Evolutionary conservation across 768 basidiomycete genomes (phyloP).

Genomic region (Tubosaeta brunneosetosa): DNA sequence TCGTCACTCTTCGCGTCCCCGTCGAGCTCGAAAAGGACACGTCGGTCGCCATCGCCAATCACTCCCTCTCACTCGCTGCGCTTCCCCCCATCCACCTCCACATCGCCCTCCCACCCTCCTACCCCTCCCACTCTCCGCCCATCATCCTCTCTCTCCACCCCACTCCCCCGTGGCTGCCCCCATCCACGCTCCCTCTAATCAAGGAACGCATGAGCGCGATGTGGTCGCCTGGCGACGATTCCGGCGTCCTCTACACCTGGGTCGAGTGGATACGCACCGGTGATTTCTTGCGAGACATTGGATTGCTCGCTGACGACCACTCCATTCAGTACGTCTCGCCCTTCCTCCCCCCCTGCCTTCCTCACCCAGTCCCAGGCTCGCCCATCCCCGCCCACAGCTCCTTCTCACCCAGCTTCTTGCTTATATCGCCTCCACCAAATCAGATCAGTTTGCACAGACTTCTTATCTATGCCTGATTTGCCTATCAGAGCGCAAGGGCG

Average conservation of each 20-base stretch:
- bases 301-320: conserved; percentile 31
- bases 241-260: conserved; percentile 64
- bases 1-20: conserved; percentile 48
- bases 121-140: conserved; percentile 55
- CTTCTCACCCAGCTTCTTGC: conserved; percentile 46
- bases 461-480: conserved; percentile 78
- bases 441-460: conserved; percentile 53
- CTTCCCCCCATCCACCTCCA: conserved; percentile 64
- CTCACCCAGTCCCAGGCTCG: conserved; percentile 29
- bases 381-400: conserved; percentile 53
- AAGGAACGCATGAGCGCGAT: conserved; percentile 41
- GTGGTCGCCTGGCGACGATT: conserved; percentile 49
- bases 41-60: conserved; percentile 33
- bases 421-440: conserved; percentile 45
- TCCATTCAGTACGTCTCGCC: conserved; percentile 27
- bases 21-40: conserved; percentile 50
- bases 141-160: conserved; percentile 50
- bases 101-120: conserved; percentile 47
- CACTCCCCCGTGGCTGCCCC: conserved; percentile 56
- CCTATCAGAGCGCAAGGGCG: conserved; percentile 67
- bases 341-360: conserved; percentile 29
- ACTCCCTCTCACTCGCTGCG: conserved; percentile 36
- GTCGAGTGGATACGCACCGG: conserved; percentile 67
- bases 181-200: conserved; percentile 29
- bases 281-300: conserved; percentile 51